Percentiles rank a stretch among this genome's conserved stretches.
Evolutionary conservation across 805 yeast species (phyloP).

Genomic region (Saccharomycopsis javanensis): DNA sequence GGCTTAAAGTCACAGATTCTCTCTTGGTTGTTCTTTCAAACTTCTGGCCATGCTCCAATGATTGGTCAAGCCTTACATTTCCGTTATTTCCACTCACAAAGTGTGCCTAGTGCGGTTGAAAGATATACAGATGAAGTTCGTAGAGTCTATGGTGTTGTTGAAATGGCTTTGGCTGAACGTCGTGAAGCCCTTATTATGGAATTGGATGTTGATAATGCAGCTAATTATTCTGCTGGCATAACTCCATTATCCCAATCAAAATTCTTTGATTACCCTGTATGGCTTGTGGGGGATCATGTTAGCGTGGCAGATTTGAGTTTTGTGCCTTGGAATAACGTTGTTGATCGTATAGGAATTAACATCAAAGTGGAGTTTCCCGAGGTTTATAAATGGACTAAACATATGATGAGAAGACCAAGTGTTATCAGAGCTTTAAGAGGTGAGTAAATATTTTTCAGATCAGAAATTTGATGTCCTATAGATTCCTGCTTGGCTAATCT

Average conservation of each 20-base stretch:
- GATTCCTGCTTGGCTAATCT: too few species aligned
- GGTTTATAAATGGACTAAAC: conserved; percentile 91
- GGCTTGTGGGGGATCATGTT: conserved; percentile 82
- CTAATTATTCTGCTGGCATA: conserved; percentile 78
- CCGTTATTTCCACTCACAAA: conserved; percentile 78
- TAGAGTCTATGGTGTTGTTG: conserved; percentile 87
- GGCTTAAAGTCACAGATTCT: conserved; percentile 76
- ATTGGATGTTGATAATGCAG: conserved; percentile 77
- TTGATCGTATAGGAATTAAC: conserved; percentile 84
- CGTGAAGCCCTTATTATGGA: conserved; percentile 87
- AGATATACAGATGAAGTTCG: conserved; percentile 88
- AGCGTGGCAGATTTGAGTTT: conserved; percentile 87
- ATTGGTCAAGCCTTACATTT: conserved; percentile 95
- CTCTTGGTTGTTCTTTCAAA: conserved; percentile 89
- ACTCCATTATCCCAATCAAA: conserved; percentile 78
- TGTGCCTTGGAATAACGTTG: conserved; percentile 96
- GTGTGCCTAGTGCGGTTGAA: conserved; percentile 82
- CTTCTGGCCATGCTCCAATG: conserved; percentile 98
- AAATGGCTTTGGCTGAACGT: conserved; percentile 89
- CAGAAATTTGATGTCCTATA: too few species aligned
- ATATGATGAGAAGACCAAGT: conserved; percentile 92
- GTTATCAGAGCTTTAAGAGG: conserved; percentile 81
- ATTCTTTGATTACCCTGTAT: conserved; percentile 86
- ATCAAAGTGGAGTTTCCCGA: conserved; percentile 85
- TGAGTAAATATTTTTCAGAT: conserved; percentile 30